Base-by-base conservation (phyloP, 306 rosid genomes). In the Sicyos baderoa region DNA sequence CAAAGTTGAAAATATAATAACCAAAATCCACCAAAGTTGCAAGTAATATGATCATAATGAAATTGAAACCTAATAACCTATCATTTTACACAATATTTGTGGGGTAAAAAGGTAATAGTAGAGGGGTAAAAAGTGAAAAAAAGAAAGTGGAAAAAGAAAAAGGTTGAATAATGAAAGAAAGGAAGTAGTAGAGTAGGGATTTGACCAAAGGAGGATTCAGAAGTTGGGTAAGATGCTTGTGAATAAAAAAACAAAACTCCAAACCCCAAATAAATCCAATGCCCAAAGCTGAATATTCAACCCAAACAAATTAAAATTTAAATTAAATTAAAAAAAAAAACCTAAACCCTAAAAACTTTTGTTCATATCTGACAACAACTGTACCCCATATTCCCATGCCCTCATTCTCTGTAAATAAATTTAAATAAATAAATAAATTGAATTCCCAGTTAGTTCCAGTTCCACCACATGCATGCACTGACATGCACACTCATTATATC, bases 381-480 rank as follows among this genome's bases (percentile, higher is more conserved):
- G 70, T 19, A 42, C 51, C 50, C 70, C 70, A 63, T 42, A 42
- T 63, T 63, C 70, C 70, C 70, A 63, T 63, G 70, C 70, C 0
- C 52, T 68, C 25, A 15, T 8, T 25, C 14, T 16, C 16, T 49
- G 12, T 16, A 48, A 44, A n/a, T 44, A 64, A 64, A 3, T 35
- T 35, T 2, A 35, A 35, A 35, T 2, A 4, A 35, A 35, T 1
- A 35, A 35, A 35, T 1, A 45, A 11, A 54, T 21, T 13, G 52
- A 48, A 48, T 48, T 14, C 10, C 3, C 10, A 6, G 4, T n/a
- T 6, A 15, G 4, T 35, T 21, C 52, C 52, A 49, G 22, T 52
- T 53, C 60, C 73, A 50, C 61, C 91, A 86, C 91, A 81, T 86
- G 86, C 91, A 86, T 86, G 88, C 77, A 63, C 88, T 86, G 91